These are phyloP conservation scores for Colletotrichum sansevieriae DNA, from an alignment of 2,329 filamentous ascomycete species.

Conservation along the genomic window DNA sequence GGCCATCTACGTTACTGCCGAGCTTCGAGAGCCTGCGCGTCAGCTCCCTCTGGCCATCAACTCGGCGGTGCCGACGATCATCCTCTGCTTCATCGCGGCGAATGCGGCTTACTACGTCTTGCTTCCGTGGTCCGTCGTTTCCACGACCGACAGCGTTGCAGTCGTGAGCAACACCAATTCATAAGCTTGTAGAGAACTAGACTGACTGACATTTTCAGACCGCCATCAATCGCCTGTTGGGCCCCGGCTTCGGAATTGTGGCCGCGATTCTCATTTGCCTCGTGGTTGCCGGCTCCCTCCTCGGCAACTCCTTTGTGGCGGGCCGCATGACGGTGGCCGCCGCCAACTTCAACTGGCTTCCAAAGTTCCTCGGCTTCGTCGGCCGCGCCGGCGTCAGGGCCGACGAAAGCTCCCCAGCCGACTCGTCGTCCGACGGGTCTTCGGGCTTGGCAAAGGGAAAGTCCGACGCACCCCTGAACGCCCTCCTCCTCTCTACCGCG, in stretches of 20 bases:
- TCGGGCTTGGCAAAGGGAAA: constrained; percentile 17
- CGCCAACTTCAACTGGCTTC: constrained; percentile 65
- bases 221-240: constrained; percentile 67
- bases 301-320: constrained; percentile 73
- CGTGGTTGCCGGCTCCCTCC: constrained; percentile 71
- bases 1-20: constrained; percentile 68
- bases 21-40: constrained; percentile 62
- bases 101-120: constrained; percentile 74
- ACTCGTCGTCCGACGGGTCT: constrained; percentile 14
- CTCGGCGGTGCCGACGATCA: constrained; percentile 69
- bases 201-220: constrained; percentile 55
- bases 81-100: constrained; percentile 69
- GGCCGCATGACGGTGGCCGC: constrained; percentile 73
- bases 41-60: constrained; percentile 74
- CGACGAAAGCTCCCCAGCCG: constrained; percentile 24
- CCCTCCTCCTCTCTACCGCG: constrained; percentile 62
- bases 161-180: constrained; percentile 60
- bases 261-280: constrained; percentile 70
- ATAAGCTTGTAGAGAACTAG: constrained; percentile 13
- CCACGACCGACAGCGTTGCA: constrained; percentile 71
- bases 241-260: constrained; percentile 64
- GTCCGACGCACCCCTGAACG: constrained; percentile 67
- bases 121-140: constrained; percentile 70
- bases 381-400: constrained; percentile 55
- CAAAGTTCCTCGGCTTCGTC: constrained; percentile 58